A percentile compares a stretch with the other conserved stretches of the same genome.
Evolutionary conservation across 768 basidiomycete species (phyloP).

Genomic region (Termitomyces sp.): DNA sequence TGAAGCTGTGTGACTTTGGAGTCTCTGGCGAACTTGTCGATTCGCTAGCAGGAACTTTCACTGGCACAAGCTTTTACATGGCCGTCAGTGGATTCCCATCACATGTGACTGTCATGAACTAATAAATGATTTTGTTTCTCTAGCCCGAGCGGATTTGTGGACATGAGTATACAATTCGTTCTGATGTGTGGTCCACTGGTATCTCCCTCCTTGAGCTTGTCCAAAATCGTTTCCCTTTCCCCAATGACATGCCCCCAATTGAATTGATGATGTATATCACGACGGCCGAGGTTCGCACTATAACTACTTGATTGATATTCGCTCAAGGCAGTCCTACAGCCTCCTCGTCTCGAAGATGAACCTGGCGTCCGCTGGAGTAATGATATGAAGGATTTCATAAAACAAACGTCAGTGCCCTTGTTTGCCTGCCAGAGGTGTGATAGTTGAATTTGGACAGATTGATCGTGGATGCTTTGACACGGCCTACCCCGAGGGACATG

Average conservation of each 20-base stretch:
- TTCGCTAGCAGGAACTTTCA: constrained; percentile 92
- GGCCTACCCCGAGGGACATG: constrained; percentile 84
- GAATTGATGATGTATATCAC: constrained; percentile 92
- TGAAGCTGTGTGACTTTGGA: constrained; percentile 95
- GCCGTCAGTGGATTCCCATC: constrained; percentile 64
- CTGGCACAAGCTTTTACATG: constrained; percentile 98
- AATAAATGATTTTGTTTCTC: constrained; percentile 14
- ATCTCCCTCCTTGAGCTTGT: constrained; percentile 93
- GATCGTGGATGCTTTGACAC: constrained; percentile 61
- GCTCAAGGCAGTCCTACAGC: constrained; percentile 39
- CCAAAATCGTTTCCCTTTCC: constrained; percentile 93
- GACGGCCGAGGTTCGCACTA: constrained; percentile 59
- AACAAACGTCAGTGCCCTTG: constrained; percentile 60
- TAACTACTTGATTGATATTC: constrained; percentile 5
- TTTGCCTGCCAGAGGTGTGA: not conserved
- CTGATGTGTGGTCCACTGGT: constrained; percentile 98
- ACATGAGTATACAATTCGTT: constrained; percentile 87
- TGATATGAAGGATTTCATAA: constrained; percentile 91
- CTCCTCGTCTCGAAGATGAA: constrained; percentile 81
- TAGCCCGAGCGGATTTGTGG: constrained; percentile 95
- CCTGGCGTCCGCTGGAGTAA: constrained; percentile 67
- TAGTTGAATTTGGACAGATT: constrained; percentile 15
- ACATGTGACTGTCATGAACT: constrained; percentile 5
- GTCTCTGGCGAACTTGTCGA: constrained; percentile 95
- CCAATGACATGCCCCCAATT: constrained; percentile 88